A percentile compares a stretch with the other conserved stretches of the same genome.
Evolutionary conservation across 1,284 basidiomycete species (phyloP).

Genomic region (Cutaneotrichosporon cyanovorans): DNA sequence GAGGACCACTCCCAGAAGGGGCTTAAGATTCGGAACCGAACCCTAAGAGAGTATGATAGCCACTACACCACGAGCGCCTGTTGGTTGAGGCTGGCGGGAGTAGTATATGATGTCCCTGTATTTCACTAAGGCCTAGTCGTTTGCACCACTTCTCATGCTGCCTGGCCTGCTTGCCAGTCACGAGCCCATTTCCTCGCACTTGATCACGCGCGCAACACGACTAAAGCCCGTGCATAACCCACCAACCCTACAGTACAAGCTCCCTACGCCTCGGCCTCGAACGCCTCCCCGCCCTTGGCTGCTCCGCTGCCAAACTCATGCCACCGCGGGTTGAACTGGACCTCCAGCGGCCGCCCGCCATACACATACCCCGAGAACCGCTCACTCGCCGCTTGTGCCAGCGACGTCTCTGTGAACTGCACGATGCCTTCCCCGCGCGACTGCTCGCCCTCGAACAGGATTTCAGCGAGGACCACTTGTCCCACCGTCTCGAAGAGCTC

Average conservation of each 20-base stretch:
- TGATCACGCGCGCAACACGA: no score
- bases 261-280: background rate
- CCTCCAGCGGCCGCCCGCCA: slow-evolving; percentile 79
- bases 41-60: background rate
- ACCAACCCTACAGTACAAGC: background rate
- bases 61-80: background rate
- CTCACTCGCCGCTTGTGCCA: slow-evolving; percentile 89
- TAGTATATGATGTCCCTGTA: background rate
- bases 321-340: slow-evolving; percentile 86
- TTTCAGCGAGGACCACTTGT: slow-evolving; percentile 86
- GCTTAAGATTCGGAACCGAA: background rate
- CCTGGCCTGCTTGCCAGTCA: no score
- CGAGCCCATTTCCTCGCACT: no score
- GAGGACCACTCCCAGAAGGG: background rate
- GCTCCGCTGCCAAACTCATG: slow-evolving; percentile 78
- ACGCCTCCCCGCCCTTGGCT: slow-evolving; percentile 63
- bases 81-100: background rate
- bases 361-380: slow-evolving; percentile 90
- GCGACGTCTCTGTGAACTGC: slow-evolving; percentile 77
- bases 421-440: slow-evolving; percentile 93
- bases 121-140: no score
- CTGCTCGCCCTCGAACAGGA: slow-evolving; percentile 79
- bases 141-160: no score
- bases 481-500: slow-evolving; percentile 98
- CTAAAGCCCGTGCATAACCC: no score